Conservation (phyloP, 768 basidiomycete species). For the Kwoniella heveanensis region DNA sequence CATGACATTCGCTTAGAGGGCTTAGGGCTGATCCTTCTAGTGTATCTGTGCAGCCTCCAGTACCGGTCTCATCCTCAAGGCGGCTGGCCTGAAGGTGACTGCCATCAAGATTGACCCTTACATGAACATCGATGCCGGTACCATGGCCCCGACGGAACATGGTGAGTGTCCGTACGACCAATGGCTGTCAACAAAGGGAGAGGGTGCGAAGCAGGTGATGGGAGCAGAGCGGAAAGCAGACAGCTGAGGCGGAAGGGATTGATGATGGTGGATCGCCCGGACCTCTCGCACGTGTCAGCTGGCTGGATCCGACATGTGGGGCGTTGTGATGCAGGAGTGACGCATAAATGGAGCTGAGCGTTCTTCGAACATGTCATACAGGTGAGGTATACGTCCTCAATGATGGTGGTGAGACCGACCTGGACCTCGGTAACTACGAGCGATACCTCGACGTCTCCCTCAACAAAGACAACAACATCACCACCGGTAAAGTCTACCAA, state of each 20-base stretch:
- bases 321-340: background rate
- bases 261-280: too few relatives aligned
- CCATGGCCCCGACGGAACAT: slow-evolving; percentile 97
- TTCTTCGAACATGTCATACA: slow-evolving; percentile 38
- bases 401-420: slow-evolving; percentile 96
- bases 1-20: too few relatives aligned
- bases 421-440: slow-evolving; percentile 98
- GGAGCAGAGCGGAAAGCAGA: too few relatives aligned
- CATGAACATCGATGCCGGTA: slow-evolving; percentile 99
- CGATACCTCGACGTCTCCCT: slow-evolving; percentile 94
- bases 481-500: slow-evolving; percentile 95
- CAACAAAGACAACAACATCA: slow-evolving; percentile 94
- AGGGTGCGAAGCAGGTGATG: too few relatives aligned
- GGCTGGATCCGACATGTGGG: background rate
- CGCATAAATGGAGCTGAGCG: background rate
- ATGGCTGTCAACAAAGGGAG: background rate
- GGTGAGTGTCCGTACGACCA: slow-evolving; percentile 63
- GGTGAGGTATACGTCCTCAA: slow-evolving; percentile 98
- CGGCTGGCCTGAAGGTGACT: slow-evolving; percentile 91
- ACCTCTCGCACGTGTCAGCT: too few relatives aligned
- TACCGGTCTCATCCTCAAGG: slow-evolving; percentile 92
- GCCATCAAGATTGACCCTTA: slow-evolving; percentile 99
- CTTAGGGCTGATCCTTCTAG: background rate
- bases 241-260: too few relatives aligned
- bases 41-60: slow-evolving; percentile 72